Conservation (phyloP, 202 grass and related monocot genomes). For the Musa balbisiana region DNA sequence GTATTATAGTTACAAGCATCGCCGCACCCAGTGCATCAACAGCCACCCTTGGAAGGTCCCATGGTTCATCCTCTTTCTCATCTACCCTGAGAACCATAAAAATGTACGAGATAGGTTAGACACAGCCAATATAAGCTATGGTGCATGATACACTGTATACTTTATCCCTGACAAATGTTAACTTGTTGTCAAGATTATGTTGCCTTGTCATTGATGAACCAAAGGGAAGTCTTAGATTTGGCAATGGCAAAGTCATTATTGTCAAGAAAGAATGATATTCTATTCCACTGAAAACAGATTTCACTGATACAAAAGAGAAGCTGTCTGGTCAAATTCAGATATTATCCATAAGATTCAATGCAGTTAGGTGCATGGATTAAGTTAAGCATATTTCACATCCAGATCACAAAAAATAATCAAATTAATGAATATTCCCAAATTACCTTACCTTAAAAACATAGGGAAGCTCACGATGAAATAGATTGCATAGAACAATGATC, state of each 20-base stretch:
- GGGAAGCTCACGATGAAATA: conserved; percentile 97
- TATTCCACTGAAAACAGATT: too few species aligned
- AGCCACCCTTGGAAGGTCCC: conserved; percentile 76
- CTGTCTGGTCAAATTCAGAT: too few species aligned
- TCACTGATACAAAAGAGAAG: background rate
- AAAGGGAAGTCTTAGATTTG: too few species aligned
- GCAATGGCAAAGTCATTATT: too few species aligned
- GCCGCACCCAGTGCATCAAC: conserved; percentile 74
- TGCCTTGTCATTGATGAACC: too few species aligned
- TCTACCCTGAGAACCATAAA: conserved; percentile 53
- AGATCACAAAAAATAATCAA: background rate
- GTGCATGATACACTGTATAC: too few species aligned
- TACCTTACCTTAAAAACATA: conserved; percentile 81
- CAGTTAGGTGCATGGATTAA: background rate
- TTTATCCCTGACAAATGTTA: too few species aligned
- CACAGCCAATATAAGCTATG: background rate
- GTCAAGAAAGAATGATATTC: too few species aligned
- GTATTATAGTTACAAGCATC: conserved; percentile 91
- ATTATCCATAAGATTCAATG: background rate
- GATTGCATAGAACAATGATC: conserved; percentile 93
- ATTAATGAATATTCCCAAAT: conserved; percentile 11
- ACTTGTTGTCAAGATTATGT: too few species aligned
- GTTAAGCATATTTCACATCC: background rate
- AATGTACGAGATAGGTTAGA: background rate
- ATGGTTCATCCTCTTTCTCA: conserved; percentile 59